Evolutionary conservation across 2,329 filamentous ascomycete species (phyloP).

Genomic region (Ceratocystiopsis minuta): DNA sequence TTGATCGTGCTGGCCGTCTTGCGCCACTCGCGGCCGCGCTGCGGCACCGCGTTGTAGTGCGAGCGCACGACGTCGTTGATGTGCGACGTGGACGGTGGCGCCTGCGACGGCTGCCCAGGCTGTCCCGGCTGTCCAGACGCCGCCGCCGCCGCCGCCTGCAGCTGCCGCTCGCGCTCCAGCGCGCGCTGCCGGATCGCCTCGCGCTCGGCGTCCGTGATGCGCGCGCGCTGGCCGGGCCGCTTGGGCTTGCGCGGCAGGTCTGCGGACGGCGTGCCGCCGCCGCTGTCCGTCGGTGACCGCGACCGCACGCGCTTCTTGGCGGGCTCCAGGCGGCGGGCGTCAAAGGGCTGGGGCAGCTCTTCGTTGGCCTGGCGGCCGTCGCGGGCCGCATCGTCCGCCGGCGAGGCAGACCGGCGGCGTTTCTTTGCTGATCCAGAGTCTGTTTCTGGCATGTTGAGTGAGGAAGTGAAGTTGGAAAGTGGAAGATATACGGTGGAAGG

Average conservation of each 20-base stretch:
- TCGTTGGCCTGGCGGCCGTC: slow-evolving; percentile 15
- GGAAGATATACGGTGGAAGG: too few relatives aligned
- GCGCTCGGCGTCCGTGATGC: slow-evolving; percentile 48
- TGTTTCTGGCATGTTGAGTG: too few relatives aligned
- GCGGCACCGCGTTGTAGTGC: slow-evolving; percentile 91
- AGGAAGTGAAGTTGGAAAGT: too few relatives aligned
- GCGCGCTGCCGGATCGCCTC: slow-evolving; percentile 47
- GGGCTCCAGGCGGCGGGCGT: slow-evolving; percentile 37
- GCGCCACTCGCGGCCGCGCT: slow-evolving; percentile 86
- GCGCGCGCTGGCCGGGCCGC: slow-evolving; percentile 46
- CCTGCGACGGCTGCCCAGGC: too few relatives aligned
- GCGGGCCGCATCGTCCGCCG: neutral
- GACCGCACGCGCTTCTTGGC: slow-evolving; percentile 41
- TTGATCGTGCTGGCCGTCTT: slow-evolving; percentile 91
- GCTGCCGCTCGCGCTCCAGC: slow-evolving; percentile 33
- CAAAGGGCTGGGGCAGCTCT: slow-evolving; percentile 41
- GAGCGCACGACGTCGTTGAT: slow-evolving; percentile 76
- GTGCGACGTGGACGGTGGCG: slow-evolving; percentile 18
- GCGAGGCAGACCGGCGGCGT: neutral
- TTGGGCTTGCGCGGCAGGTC: slow-evolving; percentile 43
- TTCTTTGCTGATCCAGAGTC: too few relatives aligned
- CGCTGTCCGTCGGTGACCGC: slow-evolving; percentile 21
- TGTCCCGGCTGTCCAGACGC: too few relatives aligned
- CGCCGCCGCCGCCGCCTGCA: slow-evolving; percentile 17
- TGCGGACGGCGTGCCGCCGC: slow-evolving; percentile 1